Percentiles rank a stretch among this genome's conserved stretches.
Evolutionary conservation across 331 rosid genomes (phyloP).

Genomic region (Phaseolus coccineus): DNA sequence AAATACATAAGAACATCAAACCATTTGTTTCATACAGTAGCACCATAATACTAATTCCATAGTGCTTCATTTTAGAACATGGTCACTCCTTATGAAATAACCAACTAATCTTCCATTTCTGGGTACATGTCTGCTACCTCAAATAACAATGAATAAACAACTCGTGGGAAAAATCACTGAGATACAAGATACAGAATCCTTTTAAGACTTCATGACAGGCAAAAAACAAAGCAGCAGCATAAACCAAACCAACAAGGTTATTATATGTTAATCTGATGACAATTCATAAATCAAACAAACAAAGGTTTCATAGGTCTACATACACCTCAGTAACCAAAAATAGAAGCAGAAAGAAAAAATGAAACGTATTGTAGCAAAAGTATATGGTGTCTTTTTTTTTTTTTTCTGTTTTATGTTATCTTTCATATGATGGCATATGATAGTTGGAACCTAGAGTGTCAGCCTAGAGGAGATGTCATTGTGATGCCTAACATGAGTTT

Average conservation of each 20-base stretch:
- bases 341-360: too few relatives aligned
- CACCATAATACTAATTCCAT: too few relatives aligned
- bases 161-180: neutral
- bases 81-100: neutral
- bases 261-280: neutral
- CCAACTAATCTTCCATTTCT: neutral
- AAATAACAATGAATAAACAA: neutral
- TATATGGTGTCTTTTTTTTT: too few relatives aligned
- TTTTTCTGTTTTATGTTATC: too few relatives aligned
- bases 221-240: neutral
- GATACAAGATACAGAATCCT: neutral
- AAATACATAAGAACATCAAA: too few relatives aligned
- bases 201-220: neutral
- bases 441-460: too few relatives aligned
- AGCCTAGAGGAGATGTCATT: too few relatives aligned
- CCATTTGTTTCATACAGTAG: too few relatives aligned
- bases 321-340: neutral
- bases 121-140: neutral
- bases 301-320: neutral
- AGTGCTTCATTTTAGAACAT: neutral
- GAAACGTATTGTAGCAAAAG: neutral
- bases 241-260: neutral
- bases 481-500: too few relatives aligned
- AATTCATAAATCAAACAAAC: neutral
- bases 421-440: too few relatives aligned